A percentile compares a stretch with the other conserved stretches of the same genome.
Evolutionary conservation across 1,284 basidiomycete species (phyloP).

Genomic region (Heterobasidion parviporum): DNA sequence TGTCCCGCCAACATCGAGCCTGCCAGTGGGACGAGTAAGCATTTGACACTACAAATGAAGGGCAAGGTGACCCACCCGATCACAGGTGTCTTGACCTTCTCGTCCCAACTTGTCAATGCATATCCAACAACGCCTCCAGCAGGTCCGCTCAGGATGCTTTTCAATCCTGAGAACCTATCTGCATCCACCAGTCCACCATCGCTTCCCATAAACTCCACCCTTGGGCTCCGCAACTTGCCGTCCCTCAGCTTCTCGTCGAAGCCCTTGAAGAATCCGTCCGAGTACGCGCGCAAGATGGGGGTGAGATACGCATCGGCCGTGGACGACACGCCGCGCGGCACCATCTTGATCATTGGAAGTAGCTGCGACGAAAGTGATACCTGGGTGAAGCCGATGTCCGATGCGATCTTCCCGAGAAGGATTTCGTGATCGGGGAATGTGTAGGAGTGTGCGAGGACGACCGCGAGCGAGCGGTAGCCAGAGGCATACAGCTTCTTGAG

Average conservation of each 20-base stretch:
- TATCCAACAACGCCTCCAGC: conserved; percentile 88
- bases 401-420: conserved; percentile 66
- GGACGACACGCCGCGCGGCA: conserved; percentile 85
- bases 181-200: conserved; percentile 85
- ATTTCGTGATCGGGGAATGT: conserved; percentile 82
- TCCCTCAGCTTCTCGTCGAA: conserved; percentile 69
- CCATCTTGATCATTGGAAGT: conserved; percentile 94
- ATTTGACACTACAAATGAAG: not conserved
- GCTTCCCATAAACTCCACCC: conserved; percentile 81
- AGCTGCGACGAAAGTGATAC: conserved; percentile 85
- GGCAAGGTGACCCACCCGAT: conserved; percentile 51
- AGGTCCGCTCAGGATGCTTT: conserved; percentile 82
- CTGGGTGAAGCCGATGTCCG: conserved; percentile 76
- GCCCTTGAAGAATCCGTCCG: conserved; percentile 89
- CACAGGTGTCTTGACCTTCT: conserved; percentile 52
- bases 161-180: conserved; percentile 82
- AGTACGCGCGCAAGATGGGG: conserved; percentile 78
- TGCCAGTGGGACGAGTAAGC: conserved; percentile 17
- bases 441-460: conserved; percentile 89
- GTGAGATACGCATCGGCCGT: conserved; percentile 97
- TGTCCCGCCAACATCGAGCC: conserved; percentile 80
- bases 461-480: conserved; percentile 79
- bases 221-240: conserved; percentile 38
- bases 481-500: conserved; percentile 63
- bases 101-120: conserved; percentile 79